Percentiles rank a stretch among this genome's conserved stretches.
phyloP scores from a whole-genome alignment of 1,284 basidiomycete genomes.

The Sutorius eximius region DNA sequence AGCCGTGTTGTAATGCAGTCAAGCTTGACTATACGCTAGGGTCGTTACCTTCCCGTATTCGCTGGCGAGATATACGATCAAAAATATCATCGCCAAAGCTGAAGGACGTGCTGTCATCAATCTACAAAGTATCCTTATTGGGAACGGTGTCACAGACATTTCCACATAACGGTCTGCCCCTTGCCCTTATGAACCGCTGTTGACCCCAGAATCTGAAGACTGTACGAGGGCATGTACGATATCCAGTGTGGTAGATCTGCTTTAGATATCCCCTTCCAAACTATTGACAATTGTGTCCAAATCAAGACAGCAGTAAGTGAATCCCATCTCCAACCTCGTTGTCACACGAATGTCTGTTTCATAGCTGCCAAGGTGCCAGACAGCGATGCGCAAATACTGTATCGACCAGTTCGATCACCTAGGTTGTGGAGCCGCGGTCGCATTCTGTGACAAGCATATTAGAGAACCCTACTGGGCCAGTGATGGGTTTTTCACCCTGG shows the following conservation, averaged over 20 bases:
- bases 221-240: slow-evolving; percentile 62
- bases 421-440: slow-evolving; percentile 57
- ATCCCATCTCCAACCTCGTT: not conserved
- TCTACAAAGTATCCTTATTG: slow-evolving; percentile 62
- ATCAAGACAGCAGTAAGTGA: slow-evolving; percentile 58
- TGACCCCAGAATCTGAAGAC: slow-evolving; percentile 32
- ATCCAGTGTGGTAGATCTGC: slow-evolving; percentile 61
- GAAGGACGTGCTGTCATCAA: slow-evolving; percentile 67
- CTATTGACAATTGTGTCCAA: slow-evolving; percentile 54
- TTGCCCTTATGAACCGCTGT: not conserved
- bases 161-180: slow-evolving; percentile 45
- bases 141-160: slow-evolving; percentile 64
- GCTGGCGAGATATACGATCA: slow-evolving; percentile 78
- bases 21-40: slow-evolving; percentile 37
- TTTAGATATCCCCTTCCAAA: slow-evolving; percentile 56
- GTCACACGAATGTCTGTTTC: not conserved
- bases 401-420: slow-evolving; percentile 60
- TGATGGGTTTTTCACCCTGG: slow-evolving; percentile 38
- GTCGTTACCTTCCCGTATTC: slow-evolving; percentile 80
- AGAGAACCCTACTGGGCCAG: slow-evolving; percentile 52
- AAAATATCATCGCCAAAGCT: slow-evolving; percentile 53
- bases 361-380: slow-evolving; percentile 57
- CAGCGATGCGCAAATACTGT: slow-evolving; percentile 46
- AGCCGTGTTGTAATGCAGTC: not conserved
- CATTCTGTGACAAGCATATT: slow-evolving; percentile 63